Evolutionary conservation across 176 grass and related monocot species (phyloP), one percentile per base, ranked within the genome.

Genomic region (Hyparrhenia diplandra): DNA sequence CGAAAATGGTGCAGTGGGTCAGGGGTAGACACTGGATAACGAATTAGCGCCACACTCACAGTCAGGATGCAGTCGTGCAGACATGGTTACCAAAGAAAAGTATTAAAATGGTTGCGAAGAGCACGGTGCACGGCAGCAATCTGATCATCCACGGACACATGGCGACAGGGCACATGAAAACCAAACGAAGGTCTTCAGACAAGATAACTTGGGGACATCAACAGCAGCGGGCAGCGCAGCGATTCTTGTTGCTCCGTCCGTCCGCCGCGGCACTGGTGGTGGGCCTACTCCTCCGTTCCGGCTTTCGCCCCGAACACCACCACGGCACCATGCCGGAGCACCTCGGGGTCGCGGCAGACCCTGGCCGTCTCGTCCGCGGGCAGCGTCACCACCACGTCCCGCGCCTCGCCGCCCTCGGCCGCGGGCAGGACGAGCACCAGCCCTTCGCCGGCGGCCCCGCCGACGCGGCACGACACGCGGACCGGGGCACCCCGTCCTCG

Each of bases 351-450:
- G 10, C 59, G 32, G 81, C 86, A 89, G 71, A 98, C 25, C 71
- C 67, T 83, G 23, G 52, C 88, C 60, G 60, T 78, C 51, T 49
- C 55, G 29, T 87, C 92, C 8, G 73, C 80, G 14, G 88, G 92
- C 36, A 98, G 90, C 36, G 85, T 98, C 29, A 98, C 86, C n/a
- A 75, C 40, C 12, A 98, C 92, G 58, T 87, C 87, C 84, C 95
- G 63, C 82, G 88, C 89, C 14, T 45, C 73, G 32, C 77, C 86
- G 5, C 80, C 94, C 6, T 84, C 88, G 13, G 76, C 68, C 32
- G 83, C 76, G 0, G 85, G 85, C 65, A 91, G 30, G 11, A 98
- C 84, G 47, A 98, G n/a, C 24, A 94, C 82, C 24, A 94, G 69
- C 11, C 95, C 95, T 21, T 88, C 92, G 14, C 90, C 95, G 10